A percentile compares a stretch with the other conserved stretches of the same genome.
Conservation (phyloP, 2,329 filamentous ascomycete species). For the Aspergillus transmontanensis region DNA sequence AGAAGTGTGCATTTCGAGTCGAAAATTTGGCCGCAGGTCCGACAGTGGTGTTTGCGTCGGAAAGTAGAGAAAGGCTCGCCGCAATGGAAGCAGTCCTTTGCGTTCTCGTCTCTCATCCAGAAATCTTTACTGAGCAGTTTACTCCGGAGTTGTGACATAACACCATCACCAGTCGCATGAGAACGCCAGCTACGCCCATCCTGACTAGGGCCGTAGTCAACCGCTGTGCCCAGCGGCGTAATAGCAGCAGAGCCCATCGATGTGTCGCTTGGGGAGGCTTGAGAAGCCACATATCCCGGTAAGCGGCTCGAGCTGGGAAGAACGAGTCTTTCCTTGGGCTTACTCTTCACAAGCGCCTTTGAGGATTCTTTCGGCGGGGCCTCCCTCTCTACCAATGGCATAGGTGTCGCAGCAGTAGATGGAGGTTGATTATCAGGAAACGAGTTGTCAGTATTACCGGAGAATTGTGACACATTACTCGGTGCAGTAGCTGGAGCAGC, state of each 20-base stretch:
- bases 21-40: slow-evolving; percentile 95
- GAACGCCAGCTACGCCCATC: slow-evolving; percentile 24
- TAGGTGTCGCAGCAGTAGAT: slow-evolving; percentile 29
- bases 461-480: slow-evolving; percentile 33
- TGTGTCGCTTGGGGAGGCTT: slow-evolving; percentile 45
- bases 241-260: slow-evolving; percentile 47
- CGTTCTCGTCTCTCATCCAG: slow-evolving; percentile 99
- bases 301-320: slow-evolving; percentile 50
- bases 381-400: slow-evolving; percentile 36
- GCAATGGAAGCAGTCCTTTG: slow-evolving; percentile 94
- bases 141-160: slow-evolving; percentile 69
- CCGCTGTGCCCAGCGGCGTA: slow-evolving; percentile 32
- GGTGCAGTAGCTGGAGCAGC: slow-evolving; percentile 28
- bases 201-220: slow-evolving; percentile 24
- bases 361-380: slow-evolving; percentile 27
- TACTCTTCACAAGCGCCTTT: slow-evolving; percentile 26
- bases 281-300: slow-evolving; percentile 46
- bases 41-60: slow-evolving; percentile 92
- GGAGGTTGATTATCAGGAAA: slow-evolving; percentile 33
- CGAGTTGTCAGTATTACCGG: slow-evolving; percentile 27
- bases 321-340: slow-evolving; percentile 36
- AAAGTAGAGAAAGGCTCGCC: slow-evolving; percentile 90
- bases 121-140: slow-evolving; percentile 93
- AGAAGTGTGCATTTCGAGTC: slow-evolving; percentile 93
- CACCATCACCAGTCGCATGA: slow-evolving; percentile 29